Percentiles rank a stretch among this genome's conserved stretches.
These are phyloP conservation scores for Kwoniella botswanensis DNA, from an alignment of 768 basidiomycete species.

Conservation along the genomic window DNA sequence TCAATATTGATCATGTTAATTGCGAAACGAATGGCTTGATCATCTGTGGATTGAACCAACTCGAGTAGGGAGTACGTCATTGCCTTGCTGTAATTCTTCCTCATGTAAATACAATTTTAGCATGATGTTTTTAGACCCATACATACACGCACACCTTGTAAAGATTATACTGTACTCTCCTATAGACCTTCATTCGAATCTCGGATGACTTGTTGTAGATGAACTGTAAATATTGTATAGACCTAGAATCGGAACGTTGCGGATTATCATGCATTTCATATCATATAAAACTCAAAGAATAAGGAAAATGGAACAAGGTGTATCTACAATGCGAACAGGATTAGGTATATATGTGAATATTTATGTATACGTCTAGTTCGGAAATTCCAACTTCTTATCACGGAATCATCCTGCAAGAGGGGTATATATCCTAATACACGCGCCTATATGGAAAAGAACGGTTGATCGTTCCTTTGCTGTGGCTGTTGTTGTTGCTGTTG, in stretches of 20 bases:
- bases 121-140: not conserved
- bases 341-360: not conserved
- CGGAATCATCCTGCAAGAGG: not conserved
- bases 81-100: too few species aligned
- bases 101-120: too few species aligned
- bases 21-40: slow-evolving; percentile 22
- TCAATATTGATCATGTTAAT: slow-evolving; percentile 33
- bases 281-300: not conserved
- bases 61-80: too few species aligned
- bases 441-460: slow-evolving; percentile 74
- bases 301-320: not conserved
- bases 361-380: too few species aligned
- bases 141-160: not conserved
- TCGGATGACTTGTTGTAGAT: not conserved
- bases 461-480: slow-evolving; percentile 64
- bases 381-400: not conserved
- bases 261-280: slow-evolving; percentile 14
- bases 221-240: slow-evolving; percentile 2
- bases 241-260: not conserved
- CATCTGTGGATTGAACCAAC: not conserved
- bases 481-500: slow-evolving; percentile 62
- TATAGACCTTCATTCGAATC: not conserved
- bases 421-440: not conserved
- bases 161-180: not conserved
- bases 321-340: slow-evolving; percentile 3